Conservation (phyloP, 2,329 filamentous ascomycete species). For the Fusarium sambucinum region DNA sequence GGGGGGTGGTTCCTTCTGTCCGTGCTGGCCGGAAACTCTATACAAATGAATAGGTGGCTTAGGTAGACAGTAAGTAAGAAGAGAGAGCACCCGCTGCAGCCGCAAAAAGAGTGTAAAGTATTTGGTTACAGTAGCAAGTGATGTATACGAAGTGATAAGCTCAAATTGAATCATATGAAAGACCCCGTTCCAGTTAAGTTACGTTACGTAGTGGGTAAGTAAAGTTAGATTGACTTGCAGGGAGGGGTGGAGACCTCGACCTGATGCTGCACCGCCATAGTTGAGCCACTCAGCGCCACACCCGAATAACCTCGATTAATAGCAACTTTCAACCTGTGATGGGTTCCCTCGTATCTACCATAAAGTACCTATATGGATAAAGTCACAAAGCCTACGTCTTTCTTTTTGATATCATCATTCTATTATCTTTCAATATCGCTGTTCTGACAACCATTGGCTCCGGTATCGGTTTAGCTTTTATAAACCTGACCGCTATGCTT, state of each 20-base stretch:
- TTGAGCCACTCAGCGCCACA: slow-evolving; percentile 28
- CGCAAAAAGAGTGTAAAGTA: slow-evolving; percentile 23
- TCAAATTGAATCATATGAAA: slow-evolving; percentile 28
- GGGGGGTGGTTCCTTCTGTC: slow-evolving; percentile 16
- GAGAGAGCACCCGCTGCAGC: background rate
- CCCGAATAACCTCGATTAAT: background rate
- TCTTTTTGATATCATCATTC: too few relatives aligned
- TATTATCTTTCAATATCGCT: too few relatives aligned
- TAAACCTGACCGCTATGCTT: background rate
- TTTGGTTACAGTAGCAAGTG: slow-evolving; percentile 12
- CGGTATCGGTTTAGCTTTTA: background rate
- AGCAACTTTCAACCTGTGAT: background rate
- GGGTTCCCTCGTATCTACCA: background rate
- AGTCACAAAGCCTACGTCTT: too few relatives aligned
- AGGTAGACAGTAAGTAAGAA: background rate
- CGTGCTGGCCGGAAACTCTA: background rate
- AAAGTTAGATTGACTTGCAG: slow-evolving; percentile 26
- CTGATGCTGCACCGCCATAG: slow-evolving; percentile 8
- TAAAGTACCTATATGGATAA: background rate
- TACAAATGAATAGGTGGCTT: slow-evolving; percentile 1
- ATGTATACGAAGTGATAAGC: slow-evolving; percentile 35
- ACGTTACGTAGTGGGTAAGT: background rate
- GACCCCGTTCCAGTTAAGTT: slow-evolving; percentile 14
- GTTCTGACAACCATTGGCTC: background rate
- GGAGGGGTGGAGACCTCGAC: slow-evolving; percentile 25